Percentiles rank a stretch among this genome's conserved stretches.
phyloP scores from a whole-genome alignment of 345 rosid genomes.

The Euclidium syriacum region DNA sequence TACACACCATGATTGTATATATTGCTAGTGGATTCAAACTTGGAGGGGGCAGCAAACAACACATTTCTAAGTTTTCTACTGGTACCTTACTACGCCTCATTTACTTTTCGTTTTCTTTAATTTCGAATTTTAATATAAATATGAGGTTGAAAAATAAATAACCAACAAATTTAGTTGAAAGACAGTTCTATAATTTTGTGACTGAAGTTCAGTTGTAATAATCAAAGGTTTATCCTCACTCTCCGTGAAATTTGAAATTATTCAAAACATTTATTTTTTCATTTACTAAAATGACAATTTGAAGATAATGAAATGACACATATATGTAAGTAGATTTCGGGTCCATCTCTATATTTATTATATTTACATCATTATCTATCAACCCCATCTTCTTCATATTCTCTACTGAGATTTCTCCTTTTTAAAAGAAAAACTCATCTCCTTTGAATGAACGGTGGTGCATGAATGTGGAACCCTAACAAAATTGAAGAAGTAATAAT shows the following conservation, averaged over 20 bases:
- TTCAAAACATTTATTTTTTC: not conserved
- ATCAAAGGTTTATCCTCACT: not conserved
- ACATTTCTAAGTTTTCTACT: too few relatives aligned
- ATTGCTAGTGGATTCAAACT: too few relatives aligned
- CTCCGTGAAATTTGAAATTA: not conserved
- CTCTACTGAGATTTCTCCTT: conserved; percentile 8
- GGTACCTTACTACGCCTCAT: too few relatives aligned
- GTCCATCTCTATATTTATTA: conserved; percentile 27
- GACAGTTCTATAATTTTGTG: not conserved
- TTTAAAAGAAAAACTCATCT: conserved; percentile 1
- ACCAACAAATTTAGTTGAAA: not conserved
- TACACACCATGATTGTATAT: too few relatives aligned
- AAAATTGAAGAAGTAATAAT: conserved; percentile 5
- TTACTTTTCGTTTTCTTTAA: too few relatives aligned
- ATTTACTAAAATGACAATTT: conserved; percentile 15
- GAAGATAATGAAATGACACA: conserved; percentile 16
- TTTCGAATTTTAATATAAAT: too few relatives aligned
- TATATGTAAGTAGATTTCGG: conserved; percentile 8
- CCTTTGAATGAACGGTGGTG: conserved; percentile 24
- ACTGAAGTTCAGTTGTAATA: not conserved
- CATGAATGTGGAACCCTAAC: conserved; percentile 75
- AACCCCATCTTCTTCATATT: conserved; percentile 28
- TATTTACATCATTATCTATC: conserved; percentile 28
- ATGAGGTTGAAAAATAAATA: not conserved
- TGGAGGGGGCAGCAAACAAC: too few relatives aligned